A percentile compares a stretch with the other conserved stretches of the same genome.
Evolutionary conservation across 1,284 basidiomycete genomes (phyloP).

Genomic region (Sporisorium graminicola): DNA sequence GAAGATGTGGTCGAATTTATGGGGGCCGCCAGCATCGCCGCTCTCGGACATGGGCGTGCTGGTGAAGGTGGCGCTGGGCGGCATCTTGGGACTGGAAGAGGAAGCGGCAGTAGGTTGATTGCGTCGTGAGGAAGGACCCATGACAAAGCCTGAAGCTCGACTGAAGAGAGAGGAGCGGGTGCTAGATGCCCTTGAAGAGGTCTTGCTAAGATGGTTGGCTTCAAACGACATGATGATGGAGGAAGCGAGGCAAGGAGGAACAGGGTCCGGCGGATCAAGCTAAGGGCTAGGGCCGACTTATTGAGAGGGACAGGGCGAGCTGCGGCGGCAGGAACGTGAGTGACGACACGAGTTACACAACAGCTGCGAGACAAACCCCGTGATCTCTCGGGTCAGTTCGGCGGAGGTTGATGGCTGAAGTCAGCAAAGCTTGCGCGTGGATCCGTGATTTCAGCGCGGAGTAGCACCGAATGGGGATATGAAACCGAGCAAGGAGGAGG

Average conservation of each 20-base stretch:
- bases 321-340: neutral
- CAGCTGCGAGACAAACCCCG: neutral
- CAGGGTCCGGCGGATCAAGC: neutral
- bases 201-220: constrained; percentile 22
- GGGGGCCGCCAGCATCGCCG: constrained; percentile 12
- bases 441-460: neutral
- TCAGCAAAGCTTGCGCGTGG: neutral
- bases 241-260: constrained; percentile 2
- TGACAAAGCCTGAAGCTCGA: constrained; percentile 45
- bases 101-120: constrained; percentile 22
- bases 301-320: constrained; percentile 2
- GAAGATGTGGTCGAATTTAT: constrained; percentile 56
- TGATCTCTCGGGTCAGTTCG: constrained; percentile 17
- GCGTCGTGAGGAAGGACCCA: constrained; percentile 31
- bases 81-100: constrained; percentile 6
- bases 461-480: neutral
- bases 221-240: constrained; percentile 48
- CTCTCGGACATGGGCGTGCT: neutral
- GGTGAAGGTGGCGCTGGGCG: constrained; percentile 2
- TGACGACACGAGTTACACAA: constrained; percentile 1
- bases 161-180: constrained; percentile 41
- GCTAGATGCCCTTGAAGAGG: constrained; percentile 41
- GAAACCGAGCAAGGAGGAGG: neutral
- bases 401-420: neutral
- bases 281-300: neutral